Conservation (phyloP, 371 early-diverging fungal genomes). For the Syncephalastrum monosporum region DNA sequence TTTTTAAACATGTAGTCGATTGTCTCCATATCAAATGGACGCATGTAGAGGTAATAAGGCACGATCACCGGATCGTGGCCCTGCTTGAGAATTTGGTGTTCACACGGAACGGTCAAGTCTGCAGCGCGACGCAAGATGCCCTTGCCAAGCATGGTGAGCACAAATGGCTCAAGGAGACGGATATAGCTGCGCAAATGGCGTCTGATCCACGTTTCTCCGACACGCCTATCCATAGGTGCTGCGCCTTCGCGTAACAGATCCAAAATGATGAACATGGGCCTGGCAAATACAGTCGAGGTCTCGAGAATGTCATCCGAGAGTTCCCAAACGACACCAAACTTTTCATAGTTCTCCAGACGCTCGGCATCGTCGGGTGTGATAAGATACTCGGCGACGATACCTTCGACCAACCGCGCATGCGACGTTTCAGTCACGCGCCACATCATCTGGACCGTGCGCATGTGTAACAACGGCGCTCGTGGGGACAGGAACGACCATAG, state of each 20-base stretch:
- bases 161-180: conserved; percentile 64
- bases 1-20: conserved; percentile 67
- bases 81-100: conserved; percentile 30
- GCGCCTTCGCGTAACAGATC: conserved; percentile 62
- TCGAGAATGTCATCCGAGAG: conserved; percentile 50
- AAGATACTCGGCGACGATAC: conserved; percentile 57
- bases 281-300: conserved; percentile 53
- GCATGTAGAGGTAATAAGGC: conserved; percentile 47
- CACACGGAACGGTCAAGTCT: conserved; percentile 44
- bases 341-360: conserved; percentile 46
- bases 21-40: conserved; percentile 67
- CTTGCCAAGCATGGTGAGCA: conserved; percentile 53
- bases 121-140: conserved; percentile 43
- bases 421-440: conserved; percentile 62
- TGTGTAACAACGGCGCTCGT: conserved; percentile 48
- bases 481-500: conserved; percentile 53
- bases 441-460: conserved; percentile 63
- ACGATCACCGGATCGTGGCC: conserved; percentile 9
- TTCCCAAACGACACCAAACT: conserved; percentile 77
- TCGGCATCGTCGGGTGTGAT: conserved; percentile 34
- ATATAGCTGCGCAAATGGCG: conserved; percentile 62
- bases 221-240: conserved; percentile 56
- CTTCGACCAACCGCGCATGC: conserved; percentile 58
- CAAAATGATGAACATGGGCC: conserved; percentile 73
- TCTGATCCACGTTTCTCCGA: conserved; percentile 75